Evolutionary conservation across 108 stramenopile genomes (phyloP).

Genomic region (Cyclotella sp.): DNA sequence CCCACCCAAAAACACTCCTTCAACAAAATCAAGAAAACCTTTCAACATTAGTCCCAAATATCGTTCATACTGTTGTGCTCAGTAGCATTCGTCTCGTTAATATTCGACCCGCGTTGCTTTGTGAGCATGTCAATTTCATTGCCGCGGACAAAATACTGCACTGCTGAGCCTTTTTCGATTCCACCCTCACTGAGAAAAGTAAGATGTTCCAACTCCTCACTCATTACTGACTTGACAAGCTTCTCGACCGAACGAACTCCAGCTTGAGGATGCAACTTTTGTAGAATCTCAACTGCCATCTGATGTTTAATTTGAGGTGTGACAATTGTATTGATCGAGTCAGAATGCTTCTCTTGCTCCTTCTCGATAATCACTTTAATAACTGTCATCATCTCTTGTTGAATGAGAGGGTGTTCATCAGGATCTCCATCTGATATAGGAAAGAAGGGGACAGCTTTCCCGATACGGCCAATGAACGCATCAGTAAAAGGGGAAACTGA

Average conservation of each 20-base stretch:
- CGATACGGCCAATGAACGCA: neutral
- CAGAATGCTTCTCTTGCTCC: neutral
- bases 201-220: neutral
- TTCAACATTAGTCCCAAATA: neutral
- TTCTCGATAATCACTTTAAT: neutral
- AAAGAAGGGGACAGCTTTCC: neutral
- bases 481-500: neutral
- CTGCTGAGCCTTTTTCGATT: neutral
- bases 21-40: too few species aligned
- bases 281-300: neutral
- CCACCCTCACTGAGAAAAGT: neutral
- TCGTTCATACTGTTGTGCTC: neutral
- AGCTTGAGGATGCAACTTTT: slow-evolving; percentile 5
- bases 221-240: slow-evolving; percentile 1
- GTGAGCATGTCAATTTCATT: slow-evolving; percentile 2
- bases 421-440: neutral
- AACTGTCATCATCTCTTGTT: neutral
- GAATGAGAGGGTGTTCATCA: neutral
- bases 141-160: neutral
- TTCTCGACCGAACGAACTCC: slow-evolving; percentile 7
- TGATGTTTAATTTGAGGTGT: neutral
- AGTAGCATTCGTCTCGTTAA: neutral
- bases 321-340: neutral
- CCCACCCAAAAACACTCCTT: too few species aligned
- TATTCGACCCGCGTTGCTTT: neutral